phyloP scores from a whole-genome alignment of 331 rosid genomes.

The Arachis monticola region DNA sequence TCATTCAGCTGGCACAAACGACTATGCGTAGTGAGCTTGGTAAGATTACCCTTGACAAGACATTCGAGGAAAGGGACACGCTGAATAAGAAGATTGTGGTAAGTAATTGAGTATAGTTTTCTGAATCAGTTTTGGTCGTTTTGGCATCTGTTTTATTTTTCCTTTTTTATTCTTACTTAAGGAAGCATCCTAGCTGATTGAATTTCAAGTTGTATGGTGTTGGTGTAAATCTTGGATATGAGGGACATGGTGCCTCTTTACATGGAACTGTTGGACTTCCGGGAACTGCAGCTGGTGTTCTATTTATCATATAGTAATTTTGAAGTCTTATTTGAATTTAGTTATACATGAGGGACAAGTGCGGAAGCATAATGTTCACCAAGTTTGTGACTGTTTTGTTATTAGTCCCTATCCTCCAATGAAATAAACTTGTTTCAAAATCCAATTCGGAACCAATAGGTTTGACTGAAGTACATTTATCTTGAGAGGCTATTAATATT shows the following conservation, averaged over 20 bases:
- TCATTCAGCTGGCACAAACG: conserved; percentile 94
- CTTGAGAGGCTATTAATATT: neutral
- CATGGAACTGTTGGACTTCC: conserved; percentile 7
- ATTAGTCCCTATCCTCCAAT: conserved; percentile 10
- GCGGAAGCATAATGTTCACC: neutral
- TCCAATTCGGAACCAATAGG: neutral
- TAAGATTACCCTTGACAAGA: conserved; percentile 94
- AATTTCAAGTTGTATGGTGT: neutral
- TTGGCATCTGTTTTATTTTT: neutral
- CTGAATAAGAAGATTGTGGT: conserved; percentile 85
- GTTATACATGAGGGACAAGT: neutral
- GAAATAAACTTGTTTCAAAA: neutral
- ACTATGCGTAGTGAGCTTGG: conserved; percentile 99
- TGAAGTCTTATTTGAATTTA: conserved; percentile 15
- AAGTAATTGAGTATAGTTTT: conserved; percentile 48
- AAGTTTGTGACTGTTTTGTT: conserved; percentile 18
- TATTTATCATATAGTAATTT: neutral
- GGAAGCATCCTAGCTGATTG: neutral
- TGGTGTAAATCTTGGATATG: conserved; percentile 23
- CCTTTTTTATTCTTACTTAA: neutral
- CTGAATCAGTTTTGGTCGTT: conserved; percentile 7
- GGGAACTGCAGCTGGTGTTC: conserved; percentile 2
- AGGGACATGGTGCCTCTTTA: neutral
- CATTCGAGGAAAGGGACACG: conserved; percentile 89
- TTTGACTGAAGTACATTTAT: conserved; percentile 16